Conservation (phyloP, 129 eudicot genomes). For the Artemisia annua region DNA sequence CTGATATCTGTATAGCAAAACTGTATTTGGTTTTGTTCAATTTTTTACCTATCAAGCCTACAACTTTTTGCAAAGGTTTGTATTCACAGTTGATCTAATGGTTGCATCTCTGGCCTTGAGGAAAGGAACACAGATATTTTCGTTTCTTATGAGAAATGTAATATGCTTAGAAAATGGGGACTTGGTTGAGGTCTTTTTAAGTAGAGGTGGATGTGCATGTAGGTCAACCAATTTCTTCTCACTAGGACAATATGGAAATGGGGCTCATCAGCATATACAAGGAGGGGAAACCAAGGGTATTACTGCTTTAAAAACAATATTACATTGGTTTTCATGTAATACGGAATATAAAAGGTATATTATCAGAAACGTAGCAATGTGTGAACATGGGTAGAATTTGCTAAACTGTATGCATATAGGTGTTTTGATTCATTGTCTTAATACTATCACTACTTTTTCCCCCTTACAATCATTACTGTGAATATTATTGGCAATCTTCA, state of each 20-base stretch:
- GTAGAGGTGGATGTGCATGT: neutral
- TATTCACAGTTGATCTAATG: neutral
- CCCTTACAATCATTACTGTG: too few relatives aligned
- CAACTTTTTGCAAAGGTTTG: slow-evolving; percentile 4
- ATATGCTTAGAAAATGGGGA: neutral
- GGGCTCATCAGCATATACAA: neutral
- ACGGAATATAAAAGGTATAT: neutral
- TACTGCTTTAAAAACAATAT: neutral
- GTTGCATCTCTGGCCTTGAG: neutral
- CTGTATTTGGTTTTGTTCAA: slow-evolving; percentile 12
- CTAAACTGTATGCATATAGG: neutral
- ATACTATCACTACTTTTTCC: too few relatives aligned
- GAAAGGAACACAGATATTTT: neutral
- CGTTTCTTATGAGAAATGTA: slow-evolving; percentile 14
- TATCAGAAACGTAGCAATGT: neutral
- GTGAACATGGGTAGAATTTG: neutral
- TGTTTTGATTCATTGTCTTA: too few relatives aligned
- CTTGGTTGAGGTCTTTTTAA: neutral
- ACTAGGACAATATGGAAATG: neutral
- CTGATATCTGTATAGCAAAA: slow-evolving; percentile 21
- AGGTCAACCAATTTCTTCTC: slow-evolving; percentile 1
- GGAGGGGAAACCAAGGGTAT: neutral
- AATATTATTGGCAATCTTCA: neutral
- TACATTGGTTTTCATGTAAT: neutral
- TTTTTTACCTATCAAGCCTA: slow-evolving; percentile 12